Base-by-base conservation (phyloP, 1,284 basidiomycete species). In the Ceratobasidium sp. region DNA sequence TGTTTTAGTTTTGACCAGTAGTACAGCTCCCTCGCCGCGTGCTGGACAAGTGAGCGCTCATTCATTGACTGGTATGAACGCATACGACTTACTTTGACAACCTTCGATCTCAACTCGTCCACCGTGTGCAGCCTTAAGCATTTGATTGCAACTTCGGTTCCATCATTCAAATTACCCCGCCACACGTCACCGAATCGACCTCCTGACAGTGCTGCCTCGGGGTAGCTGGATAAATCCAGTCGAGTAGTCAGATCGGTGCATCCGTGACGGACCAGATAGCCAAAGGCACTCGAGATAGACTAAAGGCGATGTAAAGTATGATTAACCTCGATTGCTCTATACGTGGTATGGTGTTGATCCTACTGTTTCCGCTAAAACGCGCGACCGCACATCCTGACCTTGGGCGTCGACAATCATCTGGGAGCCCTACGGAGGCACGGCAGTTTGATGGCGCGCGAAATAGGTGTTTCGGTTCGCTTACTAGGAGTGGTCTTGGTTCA, bases 1-100 rank as follows among this genome's bases (percentile, higher is more conserved):
- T 78, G 77, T 12, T 64, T 51, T 26, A 55, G 58, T n/a, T 64
- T 64, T 5, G 69, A 60, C 77, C 77, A 78, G 26, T 15, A 9
- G 9, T 72, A 64, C 20, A 78, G 61, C 61, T 73, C 77, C 33
- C 77, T 33, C 20, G 49, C 53, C 23, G 53, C 58, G 3, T 51
- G 77, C 77, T 73, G 53, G 3, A 3, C 3, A 40, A 12, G 12
- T 44, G n/a, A 64, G 40, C 28, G 26, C 10, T 6, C 13, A 60
- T 60, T 64, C 9, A 12, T 44, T 3, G 15, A 18, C 2, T 63
- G 18, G 39, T 28, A 33, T 39, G 2, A 5, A 61, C 15, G 3
- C 5, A 1, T n/a, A 33, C 33, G 2, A 33, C 20, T 64, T 40
- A 69, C 67, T 51, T 69, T 69, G 67, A 69, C 6, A 23, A 12